Base-by-base conservation (phyloP, 495 filamentous ascomycete genomes). In the Penicillium egyptiacum region DNA sequence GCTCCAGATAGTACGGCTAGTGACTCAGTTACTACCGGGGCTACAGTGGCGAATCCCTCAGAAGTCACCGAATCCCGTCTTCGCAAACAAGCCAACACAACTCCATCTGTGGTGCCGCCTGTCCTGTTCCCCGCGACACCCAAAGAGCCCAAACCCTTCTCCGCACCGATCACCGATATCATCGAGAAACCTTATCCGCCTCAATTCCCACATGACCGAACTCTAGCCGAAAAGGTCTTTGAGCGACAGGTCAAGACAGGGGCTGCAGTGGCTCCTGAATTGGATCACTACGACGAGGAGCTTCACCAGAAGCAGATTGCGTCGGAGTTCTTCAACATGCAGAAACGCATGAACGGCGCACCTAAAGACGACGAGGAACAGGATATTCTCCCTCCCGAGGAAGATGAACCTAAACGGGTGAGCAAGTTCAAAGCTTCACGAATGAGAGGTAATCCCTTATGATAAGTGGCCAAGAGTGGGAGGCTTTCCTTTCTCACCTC, bases 371-470 rank as follows among this genome's bases (percentile, higher is more conserved):
- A 72, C 4, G 75, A 81, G 19, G 84, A 89, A 51, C 75, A 79
- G 7, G 79, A 81, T 44, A 78, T 81, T 17, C 75, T 85, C 5
- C 84, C 86, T 3, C 71, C 90, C 9, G 75, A 78, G 20, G 85
- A 87, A 53, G 81, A 88, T 11, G 82, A 83, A 30, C 81, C 83
- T 26, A 87, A 81, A 68, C 88, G 87, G 60, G 75, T 96, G 56
- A 97, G 93, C 79, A 82, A 88, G 57, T 98, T 97, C 73, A 94
- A 86, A 71, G 91, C 92, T 53, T 90, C 94, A 6, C 83, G 90
- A 49, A 68, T 28, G 26, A 28, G 26, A 28, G 26, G 26, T 28
- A 28, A 28, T 28, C 26, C 26, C 26, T 5, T 2, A 9, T 28
- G 26, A 28, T 28, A 28, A 7, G 26, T 8, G 7, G 26, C 8